phyloP scores from a whole-genome alignment of 768 basidiomycete genomes.

The Mycena alexandri region DNA sequence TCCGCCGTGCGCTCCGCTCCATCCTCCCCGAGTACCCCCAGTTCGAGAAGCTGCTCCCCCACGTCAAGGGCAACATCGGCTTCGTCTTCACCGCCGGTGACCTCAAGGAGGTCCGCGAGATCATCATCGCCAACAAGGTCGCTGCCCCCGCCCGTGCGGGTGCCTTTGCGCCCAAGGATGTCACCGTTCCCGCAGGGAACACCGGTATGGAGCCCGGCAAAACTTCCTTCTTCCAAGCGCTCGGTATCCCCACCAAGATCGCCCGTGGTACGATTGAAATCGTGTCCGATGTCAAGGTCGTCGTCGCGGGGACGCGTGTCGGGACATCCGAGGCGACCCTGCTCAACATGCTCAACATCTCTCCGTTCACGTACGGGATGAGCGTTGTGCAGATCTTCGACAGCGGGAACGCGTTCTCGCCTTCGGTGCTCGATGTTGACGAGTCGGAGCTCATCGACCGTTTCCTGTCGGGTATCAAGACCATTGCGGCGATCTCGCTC shows the following conservation, averaged over 20 bases:
- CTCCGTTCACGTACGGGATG: constrained; percentile 99
- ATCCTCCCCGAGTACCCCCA: constrained; percentile 92
- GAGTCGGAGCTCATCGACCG: constrained; percentile 92
- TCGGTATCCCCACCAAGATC: constrained; percentile 99
- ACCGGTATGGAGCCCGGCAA: constrained; percentile 99
- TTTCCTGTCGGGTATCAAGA: constrained; percentile 94
- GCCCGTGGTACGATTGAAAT: constrained; percentile 99
- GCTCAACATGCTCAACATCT: constrained; percentile 99
- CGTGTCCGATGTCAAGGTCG: constrained; percentile 96
- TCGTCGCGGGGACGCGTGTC: constrained; percentile 91
- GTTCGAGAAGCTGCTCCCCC: constrained; percentile 96
- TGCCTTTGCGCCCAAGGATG: constrained; percentile 94
- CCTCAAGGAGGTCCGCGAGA: constrained; percentile 93
- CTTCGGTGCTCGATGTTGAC: constrained; percentile 92
- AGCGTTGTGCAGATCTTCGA: constrained; percentile 97
- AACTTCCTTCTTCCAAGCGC: constrained; percentile 99
- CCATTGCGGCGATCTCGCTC: constrained; percentile 95
- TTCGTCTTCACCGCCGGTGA: constrained; percentile 97
- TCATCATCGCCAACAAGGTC: constrained; percentile 97
- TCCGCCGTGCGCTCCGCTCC: constrained; percentile 95
- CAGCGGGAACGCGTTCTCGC: constrained; percentile 91
- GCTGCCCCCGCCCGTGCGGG: constrained; percentile 99
- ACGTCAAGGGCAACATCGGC: constrained; percentile 97
- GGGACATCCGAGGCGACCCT: constrained; percentile 97
- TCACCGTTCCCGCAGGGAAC: constrained; percentile 94